Evolutionary conservation across 371 early-diverging fungal genomes (phyloP).

Genomic region (Thermomucor indicae-seudaticae): DNA sequence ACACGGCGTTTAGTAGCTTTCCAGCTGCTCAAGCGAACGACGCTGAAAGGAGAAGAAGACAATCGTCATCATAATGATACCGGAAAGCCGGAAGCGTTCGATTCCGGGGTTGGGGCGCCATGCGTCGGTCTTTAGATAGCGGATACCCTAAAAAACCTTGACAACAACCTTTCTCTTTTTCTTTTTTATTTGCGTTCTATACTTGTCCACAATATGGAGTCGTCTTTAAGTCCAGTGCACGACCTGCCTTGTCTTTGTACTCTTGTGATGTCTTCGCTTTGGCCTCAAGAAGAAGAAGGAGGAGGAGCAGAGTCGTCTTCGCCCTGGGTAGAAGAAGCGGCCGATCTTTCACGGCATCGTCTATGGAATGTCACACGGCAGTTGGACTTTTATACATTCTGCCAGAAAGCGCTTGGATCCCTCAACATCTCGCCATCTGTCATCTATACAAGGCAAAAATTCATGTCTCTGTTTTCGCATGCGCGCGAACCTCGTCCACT

Average conservation of each 20-base stretch:
- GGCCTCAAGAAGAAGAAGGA: not conserved
- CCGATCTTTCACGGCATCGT: not conserved
- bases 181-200: not conserved
- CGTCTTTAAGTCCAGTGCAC: slow-evolving; percentile 3
- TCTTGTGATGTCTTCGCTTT: slow-evolving; percentile 3
- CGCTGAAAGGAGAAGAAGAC: no score
- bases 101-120: no score
- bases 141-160: no score
- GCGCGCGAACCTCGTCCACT: no score
- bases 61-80: no score
- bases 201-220: no score
- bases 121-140: no score
- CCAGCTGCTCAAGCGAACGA: slow-evolving; percentile 18
- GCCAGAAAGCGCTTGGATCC: slow-evolving; percentile 1
- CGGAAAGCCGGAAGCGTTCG: no score
- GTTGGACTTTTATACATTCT: slow-evolving; percentile 6
- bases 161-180: not conserved
- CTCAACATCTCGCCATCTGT: slow-evolving; percentile 14
- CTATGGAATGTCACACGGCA: slow-evolving; percentile 3
- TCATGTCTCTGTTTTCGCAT: no score
- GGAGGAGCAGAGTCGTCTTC: no score
- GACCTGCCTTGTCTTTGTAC: slow-evolving; percentile 9
- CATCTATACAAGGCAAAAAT: slow-evolving; percentile 23
- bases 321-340: no score
- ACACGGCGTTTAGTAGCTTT: slow-evolving; percentile 18